Evolutionary conservation across 805 yeast genomes (phyloP), one percentile per base, ranked within the genome.

Genomic region (Candida takata): DNA sequence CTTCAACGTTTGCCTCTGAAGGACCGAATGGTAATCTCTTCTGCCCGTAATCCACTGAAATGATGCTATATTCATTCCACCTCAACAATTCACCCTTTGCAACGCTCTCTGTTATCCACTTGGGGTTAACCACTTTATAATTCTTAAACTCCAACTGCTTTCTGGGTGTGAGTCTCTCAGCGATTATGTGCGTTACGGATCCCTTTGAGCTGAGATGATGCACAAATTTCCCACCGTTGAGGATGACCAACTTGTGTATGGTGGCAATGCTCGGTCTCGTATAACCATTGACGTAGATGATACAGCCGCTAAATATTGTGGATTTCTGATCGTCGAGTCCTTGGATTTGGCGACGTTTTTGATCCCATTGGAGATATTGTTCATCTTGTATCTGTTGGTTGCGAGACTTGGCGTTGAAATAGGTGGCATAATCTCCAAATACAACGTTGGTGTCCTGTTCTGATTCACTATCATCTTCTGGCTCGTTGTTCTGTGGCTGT

Each of bases 281-380:
- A 49, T 82, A 77, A 1, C 98, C 98, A 50, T 87, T 88, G n/a
- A 90, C 86, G 55, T 82, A 78, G 5, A 90, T 67, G 2, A 65
- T 58, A 53, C 88, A 84, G 2, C 70, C 75, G 25, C 61, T 49
- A 52, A 90, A 87, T 1, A 88, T 62, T 3, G 29, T 36, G 1
- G 52, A 40, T 4, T 34, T 36, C 17, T 31, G 29, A 0, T 34
- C 34, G 8, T 33, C 35, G 4, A 34, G 35, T 3, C 44, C 47
- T 30, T 37, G 44, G 10, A 44, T 38, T 19, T 47, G 36, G 12
- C 55, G 54, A 14, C 74, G 56, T 30, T 65, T 52, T 18, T 47
- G 44, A 23, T 74, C 71, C 74, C 80, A 77, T 24, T 62, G 55
- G 2, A 68, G 52, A 40, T 61, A 76, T 14, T 67, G 65, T 21